Conservation (phyloP, 78 protist species). For the Dictyostelium citrinum region DNA sequence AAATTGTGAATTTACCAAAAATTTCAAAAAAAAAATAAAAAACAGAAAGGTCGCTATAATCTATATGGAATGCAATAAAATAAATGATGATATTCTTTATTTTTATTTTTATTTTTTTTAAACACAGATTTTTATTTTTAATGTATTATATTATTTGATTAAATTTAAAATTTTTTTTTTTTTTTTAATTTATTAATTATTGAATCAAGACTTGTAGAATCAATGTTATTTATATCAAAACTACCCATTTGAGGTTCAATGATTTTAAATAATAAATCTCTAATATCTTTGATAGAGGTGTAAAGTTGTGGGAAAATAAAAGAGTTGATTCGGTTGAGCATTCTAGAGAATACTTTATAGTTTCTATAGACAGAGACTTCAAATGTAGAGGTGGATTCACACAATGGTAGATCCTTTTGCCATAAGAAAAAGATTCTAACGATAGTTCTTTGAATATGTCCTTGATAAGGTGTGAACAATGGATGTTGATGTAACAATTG, state of each 20-base stretch:
- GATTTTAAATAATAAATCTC: conserved; percentile 16
- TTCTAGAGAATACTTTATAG: conserved; percentile 63
- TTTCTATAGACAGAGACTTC: conserved; percentile 51
- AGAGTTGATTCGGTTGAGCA: conserved; percentile 8
- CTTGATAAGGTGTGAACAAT: conserved; percentile 24
- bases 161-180: too few species aligned
- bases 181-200: not conserved
- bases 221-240: conserved; percentile 35
- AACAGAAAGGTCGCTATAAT: too few species aligned
- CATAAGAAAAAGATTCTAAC: conserved; percentile 55
- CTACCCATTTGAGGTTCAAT: conserved; percentile 30
- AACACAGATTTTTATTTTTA: not conserved
- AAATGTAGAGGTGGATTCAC: conserved; percentile 50
- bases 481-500: conserved; percentile 24
- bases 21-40: not conserved
- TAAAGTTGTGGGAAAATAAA: conserved; percentile 29
- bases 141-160: too few species aligned
- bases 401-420: conserved; percentile 57
- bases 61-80: too few species aligned
- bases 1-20: not conserved
- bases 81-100: too few species aligned
- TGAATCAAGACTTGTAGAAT: conserved; percentile 6
- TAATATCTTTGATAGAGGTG: not conserved
- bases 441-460: conserved; percentile 65
- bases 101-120: not conserved